Percentiles rank a stretch among this genome's conserved stretches.
Evolutionary conservation across 352 stramenopile genomes (phyloP).

Genomic region (Phytophthora palmivora): DNA sequence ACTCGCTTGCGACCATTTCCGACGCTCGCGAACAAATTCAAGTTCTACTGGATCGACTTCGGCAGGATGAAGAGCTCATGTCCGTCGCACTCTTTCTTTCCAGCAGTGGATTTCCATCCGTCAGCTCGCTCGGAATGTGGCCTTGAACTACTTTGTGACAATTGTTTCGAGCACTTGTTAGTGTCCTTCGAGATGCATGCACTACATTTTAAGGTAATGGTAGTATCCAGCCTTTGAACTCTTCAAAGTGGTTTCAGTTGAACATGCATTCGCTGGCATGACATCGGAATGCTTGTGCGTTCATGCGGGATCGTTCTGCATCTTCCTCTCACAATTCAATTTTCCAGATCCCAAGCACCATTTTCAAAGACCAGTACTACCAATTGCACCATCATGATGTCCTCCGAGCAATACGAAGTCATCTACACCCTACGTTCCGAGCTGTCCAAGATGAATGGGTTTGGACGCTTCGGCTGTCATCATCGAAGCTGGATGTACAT

Average conservation of each 20-base stretch:
- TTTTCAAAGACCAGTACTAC: neutral
- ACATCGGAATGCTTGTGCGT: constrained; percentile 5
- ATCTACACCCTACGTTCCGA: constrained; percentile 22
- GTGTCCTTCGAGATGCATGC: neutral
- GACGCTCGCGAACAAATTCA: constrained; percentile 63
- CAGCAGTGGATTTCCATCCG: constrained; percentile 29
- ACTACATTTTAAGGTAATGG: neutral
- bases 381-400: constrained; percentile 3
- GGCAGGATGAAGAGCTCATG: constrained; percentile 64
- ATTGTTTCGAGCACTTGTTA: neutral
- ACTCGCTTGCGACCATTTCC: constrained; percentile 47
- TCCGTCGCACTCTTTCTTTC: constrained; percentile 45
- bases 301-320: neutral
- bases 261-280: constrained; percentile 5
- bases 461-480: neutral
- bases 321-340: constrained; percentile 4
- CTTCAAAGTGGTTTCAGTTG: neutral
- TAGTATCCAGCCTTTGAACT: neutral
- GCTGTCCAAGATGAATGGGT: constrained; percentile 10
- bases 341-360: neutral
- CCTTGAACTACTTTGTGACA: constrained; percentile 14
- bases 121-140: constrained; percentile 36
- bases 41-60: constrained; percentile 62
- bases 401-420: constrained; percentile 24
- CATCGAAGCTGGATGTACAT: constrained; percentile 13